Evolutionary conservation across 345 rosid species (phyloP).

Genomic region (Euphorbia pulcherrima): DNA sequence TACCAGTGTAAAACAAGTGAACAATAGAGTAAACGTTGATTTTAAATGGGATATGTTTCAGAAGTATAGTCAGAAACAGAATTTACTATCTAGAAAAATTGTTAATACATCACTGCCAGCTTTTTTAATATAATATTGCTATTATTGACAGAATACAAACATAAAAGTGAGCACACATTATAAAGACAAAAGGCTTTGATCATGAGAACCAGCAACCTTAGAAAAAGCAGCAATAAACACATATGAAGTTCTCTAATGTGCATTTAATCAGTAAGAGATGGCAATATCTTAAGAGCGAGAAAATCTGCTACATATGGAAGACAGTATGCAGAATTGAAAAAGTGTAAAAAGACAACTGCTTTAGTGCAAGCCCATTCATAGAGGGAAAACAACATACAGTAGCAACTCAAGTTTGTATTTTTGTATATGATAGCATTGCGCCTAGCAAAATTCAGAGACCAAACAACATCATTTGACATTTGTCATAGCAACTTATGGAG

Average conservation of each 20-base stretch:
- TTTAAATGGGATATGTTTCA: not conserved
- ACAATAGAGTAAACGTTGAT: slow-evolving; percentile 12
- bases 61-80: not conserved
- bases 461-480: no score
- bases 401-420: no score
- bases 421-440: no score
- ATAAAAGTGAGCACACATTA: not conserved
- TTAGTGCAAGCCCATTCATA: no score
- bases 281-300: slow-evolving; percentile 94
- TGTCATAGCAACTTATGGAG: no score
- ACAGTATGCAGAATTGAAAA: slow-evolving; percentile 14
- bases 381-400: no score
- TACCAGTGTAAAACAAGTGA: slow-evolving; percentile 56
- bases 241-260: slow-evolving; percentile 97
- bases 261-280: slow-evolving; percentile 97
- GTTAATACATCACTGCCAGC: not conserved
- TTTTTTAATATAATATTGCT: not conserved
- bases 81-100: not conserved
- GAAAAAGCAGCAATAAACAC: slow-evolving; percentile 88
- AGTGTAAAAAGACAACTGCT: no score
- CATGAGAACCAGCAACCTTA: slow-evolving; percentile 47
- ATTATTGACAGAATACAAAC: not conserved
- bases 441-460: no score
- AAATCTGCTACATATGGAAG: slow-evolving; percentile 87
- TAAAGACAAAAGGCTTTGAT: slow-evolving; percentile 12